Base-by-base conservation (phyloP, 164 flowering plant genomes). In the Paratinospora sagittata region DNA sequence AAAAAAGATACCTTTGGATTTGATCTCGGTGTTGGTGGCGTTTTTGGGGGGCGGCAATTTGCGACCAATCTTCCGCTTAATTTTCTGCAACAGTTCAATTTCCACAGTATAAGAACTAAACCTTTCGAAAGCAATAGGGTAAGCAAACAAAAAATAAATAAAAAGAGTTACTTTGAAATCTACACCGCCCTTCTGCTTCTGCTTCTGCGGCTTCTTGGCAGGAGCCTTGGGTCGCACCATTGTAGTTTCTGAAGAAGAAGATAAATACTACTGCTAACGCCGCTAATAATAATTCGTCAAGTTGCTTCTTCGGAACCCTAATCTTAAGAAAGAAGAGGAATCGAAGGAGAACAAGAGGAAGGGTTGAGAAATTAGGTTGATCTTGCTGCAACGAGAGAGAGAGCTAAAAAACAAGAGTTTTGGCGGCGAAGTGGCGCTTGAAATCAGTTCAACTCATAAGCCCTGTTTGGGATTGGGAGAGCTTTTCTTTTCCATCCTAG, bases 21-120 rank as follows among this genome's bases (percentile, higher is more conserved):
- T 89, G 68, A 95, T 82, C 76, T 89, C 86, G 37, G 91, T 90
- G 78, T 90, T 85, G 21, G 97, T 95, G 27, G 90, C 79, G 81
- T 92, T 95, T 73, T 85, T 86, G 8, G 97, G 85, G 0, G 97
- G 96, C 27, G 97, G 99, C 76, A 95, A 75, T 75, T 91, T 95
- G 77, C 93, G 76, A 17, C 99, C 99, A n/a, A 92, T 73, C 82
- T 91, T 92, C 36, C 90, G 78, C 84, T 87, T 92, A 33, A 90
- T 85, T 91, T 92, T 95, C 97, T 94, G 81, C 78, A 80, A 11
- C 26, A 60, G 14, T 61, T 1, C 26, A 47, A 11, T 37, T 17
- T 2, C 43, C 24, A 26, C 26, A 41, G 10, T n/a, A 2, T 4
- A 30, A 70, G 21, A 60, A 70, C 27, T 60, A 27, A 33, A 64